These are phyloP conservation scores for Tolypocladium cylindrosporum DNA, from an alignment of 2,329 filamentous ascomycete genomes.

Conservation along the genomic window DNA sequence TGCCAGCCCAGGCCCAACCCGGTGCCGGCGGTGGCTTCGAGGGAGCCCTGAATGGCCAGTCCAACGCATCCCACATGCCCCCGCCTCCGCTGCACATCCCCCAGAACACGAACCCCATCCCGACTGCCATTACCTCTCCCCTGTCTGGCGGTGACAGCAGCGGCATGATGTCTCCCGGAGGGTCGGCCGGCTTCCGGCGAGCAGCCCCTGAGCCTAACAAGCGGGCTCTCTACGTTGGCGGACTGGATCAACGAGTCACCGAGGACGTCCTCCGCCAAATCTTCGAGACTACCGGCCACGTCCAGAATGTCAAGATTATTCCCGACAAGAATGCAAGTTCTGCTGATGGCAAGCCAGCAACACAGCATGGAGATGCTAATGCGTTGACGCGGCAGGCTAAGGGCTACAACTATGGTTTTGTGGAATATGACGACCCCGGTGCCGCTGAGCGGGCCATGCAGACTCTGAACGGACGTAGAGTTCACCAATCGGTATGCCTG, in stretches of 20 bases:
- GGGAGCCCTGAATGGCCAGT: constrained; percentile 58
- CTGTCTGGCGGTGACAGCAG: constrained; percentile 58
- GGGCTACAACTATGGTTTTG: constrained; percentile 97
- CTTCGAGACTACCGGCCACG: constrained; percentile 96
- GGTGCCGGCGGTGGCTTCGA: constrained; percentile 63
- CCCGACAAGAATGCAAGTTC: constrained; percentile 94
- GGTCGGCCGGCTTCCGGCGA: constrained; percentile 73
- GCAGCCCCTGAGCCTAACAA: constrained; percentile 98
- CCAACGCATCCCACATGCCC: constrained; percentile 68
- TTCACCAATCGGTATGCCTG: constrained; percentile 73
- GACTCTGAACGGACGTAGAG: constrained; percentile 87
- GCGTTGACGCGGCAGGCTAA: constrained; percentile 55
- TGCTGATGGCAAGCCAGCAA: neutral
- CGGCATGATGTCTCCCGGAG: constrained; percentile 74
- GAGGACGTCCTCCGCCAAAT: constrained; percentile 96
- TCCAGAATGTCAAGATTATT: constrained; percentile 98
- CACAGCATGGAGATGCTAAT: constrained; percentile 1
- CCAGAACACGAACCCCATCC: constrained; percentile 92
- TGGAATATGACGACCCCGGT: constrained; percentile 96
- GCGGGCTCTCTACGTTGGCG: constrained; percentile 90
- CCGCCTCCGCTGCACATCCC: constrained; percentile 89
- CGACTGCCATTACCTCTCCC: constrained; percentile 82
- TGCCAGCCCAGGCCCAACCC: constrained; percentile 59
- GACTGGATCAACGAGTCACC: constrained; percentile 87
- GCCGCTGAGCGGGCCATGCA: constrained; percentile 95